These are phyloP conservation scores for Paramecium primaurelia DNA, from an alignment of 73 alveolate species.

Conservation along the genomic window DNA sequence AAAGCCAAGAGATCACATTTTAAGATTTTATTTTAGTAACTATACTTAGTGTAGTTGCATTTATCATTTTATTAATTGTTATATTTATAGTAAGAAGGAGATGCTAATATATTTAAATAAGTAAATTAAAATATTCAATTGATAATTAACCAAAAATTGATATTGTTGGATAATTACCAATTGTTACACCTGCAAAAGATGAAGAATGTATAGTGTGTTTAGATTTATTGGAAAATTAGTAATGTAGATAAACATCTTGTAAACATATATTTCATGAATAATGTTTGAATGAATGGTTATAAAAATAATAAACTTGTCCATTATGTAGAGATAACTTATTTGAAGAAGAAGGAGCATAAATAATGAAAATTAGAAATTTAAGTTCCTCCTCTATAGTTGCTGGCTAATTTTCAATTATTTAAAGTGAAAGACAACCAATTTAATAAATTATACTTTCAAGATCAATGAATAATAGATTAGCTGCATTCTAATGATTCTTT, in stretches of 20 bases:
- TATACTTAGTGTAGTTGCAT: constrained; percentile 27
- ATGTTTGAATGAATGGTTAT: constrained; percentile 30
- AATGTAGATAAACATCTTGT: constrained; percentile 12
- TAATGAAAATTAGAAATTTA: not conserved
- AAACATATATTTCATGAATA: constrained; percentile 13
- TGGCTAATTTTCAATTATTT: not conserved
- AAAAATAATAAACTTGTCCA: constrained; percentile 22
- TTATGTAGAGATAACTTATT: not conserved
- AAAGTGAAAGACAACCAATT: constrained; percentile 16
- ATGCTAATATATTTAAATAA: constrained; percentile 1
- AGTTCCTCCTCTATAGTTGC: not conserved
- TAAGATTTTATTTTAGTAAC: constrained; percentile 30
- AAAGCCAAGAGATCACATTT: not conserved
- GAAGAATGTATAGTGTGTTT: constrained; percentile 11
- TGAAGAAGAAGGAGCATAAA: not conserved
- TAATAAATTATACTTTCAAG: not conserved
- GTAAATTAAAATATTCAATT: not conserved
- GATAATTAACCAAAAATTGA: not conserved
- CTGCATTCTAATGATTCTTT: constrained; percentile 9
- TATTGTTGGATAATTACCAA: not conserved
- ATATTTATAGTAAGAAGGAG: constrained; percentile 25
- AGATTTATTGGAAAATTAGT: not conserved
- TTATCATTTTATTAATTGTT: not conserved
- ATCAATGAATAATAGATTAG: constrained; percentile 10
- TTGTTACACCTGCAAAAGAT: constrained; percentile 40